Conservation (phyloP, 192 early-diverging fungal species). For the Rhizoclosmatium globosum region DNA sequence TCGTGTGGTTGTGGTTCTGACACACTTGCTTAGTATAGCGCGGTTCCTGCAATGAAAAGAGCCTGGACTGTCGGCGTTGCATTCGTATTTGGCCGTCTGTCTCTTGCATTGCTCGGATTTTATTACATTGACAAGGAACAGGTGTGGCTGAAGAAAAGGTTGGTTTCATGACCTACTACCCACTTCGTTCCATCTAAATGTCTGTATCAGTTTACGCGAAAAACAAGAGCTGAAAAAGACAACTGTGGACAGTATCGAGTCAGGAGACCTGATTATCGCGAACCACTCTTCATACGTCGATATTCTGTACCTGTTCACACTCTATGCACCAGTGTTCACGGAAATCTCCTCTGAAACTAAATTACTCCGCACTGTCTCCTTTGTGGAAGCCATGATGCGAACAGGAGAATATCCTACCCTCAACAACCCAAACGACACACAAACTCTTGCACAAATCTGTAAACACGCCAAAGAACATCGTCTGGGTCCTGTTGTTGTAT, state of each 20-base stretch:
- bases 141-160: background rate
- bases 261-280: slow-evolving; percentile 80
- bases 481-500: slow-evolving; percentile 63
- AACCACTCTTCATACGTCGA: slow-evolving; percentile 89
- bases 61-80: background rate
- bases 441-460: background rate
- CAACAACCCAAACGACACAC: background rate
- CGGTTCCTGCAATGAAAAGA: background rate
- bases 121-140: background rate
- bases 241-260: slow-evolving; percentile 24
- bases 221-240: slow-evolving; percentile 5
- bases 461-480: background rate
- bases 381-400: background rate
- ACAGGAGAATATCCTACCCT: slow-evolving; percentile 6
- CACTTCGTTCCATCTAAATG: too few relatives aligned
- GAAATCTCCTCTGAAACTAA: background rate
- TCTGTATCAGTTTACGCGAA: slow-evolving; percentile 12
- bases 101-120: slow-evolving; percentile 21
- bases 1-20: background rate
- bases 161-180: background rate
- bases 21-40: background rate
- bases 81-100: background rate
- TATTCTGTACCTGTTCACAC: slow-evolving; percentile 71
- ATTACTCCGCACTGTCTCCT: background rate
- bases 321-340: slow-evolving; percentile 47